phyloP scores from a whole-genome alignment of 2,329 filamentous ascomycete species.

The Colletotrichum plurivorum region DNA sequence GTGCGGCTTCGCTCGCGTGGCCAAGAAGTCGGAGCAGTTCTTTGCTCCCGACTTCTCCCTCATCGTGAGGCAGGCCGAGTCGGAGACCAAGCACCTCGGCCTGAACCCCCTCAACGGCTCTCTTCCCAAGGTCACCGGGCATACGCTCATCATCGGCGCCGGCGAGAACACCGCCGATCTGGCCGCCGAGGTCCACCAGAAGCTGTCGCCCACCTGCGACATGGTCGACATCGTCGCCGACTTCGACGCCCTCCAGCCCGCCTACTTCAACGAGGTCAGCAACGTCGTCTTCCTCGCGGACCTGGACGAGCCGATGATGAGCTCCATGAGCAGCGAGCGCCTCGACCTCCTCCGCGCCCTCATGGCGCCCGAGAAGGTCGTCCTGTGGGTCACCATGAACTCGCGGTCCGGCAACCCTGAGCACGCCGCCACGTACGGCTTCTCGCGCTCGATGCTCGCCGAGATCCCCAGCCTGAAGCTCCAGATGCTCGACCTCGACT shows the following conservation, averaged over 20 bases:
- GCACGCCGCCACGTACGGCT: constrained; percentile 40
- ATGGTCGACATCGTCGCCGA: constrained; percentile 40
- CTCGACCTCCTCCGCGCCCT: constrained; percentile 42
- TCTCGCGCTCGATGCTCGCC: constrained; percentile 38
- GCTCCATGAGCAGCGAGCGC: constrained; percentile 50
- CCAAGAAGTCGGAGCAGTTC: constrained; percentile 50
- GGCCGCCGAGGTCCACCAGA: constrained; percentile 38
- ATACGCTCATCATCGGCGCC: constrained; percentile 52
- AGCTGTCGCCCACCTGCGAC: constrained; percentile 43
- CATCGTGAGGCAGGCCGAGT: constrained; percentile 54
- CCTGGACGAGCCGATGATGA: constrained; percentile 45
- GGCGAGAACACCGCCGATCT: constrained; percentile 40
- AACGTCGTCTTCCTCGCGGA: constrained; percentile 38
- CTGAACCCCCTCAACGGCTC: constrained; percentile 38
- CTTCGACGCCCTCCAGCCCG: constrained; percentile 45
- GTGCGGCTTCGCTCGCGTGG: constrained; percentile 50
- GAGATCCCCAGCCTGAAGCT: constrained; percentile 40
- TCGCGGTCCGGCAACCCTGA: constrained; percentile 41
- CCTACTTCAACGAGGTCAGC: constrained; percentile 38
- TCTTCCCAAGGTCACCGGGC: constrained; percentile 39
- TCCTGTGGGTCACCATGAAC: constrained; percentile 46
- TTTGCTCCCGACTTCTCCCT: constrained; percentile 51
- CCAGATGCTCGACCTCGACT: constrained; percentile 41
- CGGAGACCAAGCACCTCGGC: constrained; percentile 41
- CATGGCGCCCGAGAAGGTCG: constrained; percentile 36